Percentiles rank a stretch among this genome's conserved stretches.
phyloP scores from a whole-genome alignment of 257 asterid species.

The Forsythia suspensa region DNA sequence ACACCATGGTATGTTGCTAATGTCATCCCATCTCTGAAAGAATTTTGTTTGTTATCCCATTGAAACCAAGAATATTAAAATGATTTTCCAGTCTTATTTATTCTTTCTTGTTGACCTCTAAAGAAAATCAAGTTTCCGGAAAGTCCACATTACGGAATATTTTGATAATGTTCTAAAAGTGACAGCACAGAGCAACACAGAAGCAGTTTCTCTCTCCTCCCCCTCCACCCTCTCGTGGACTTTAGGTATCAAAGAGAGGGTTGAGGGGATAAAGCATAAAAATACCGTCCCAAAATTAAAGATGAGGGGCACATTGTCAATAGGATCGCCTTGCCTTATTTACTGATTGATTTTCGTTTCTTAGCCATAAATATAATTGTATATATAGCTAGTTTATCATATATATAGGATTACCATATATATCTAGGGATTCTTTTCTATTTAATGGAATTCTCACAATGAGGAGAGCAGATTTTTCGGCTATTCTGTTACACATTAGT shows the following conservation, averaged over 20 bases:
- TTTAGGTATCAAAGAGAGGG: no score
- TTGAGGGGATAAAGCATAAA: neutral
- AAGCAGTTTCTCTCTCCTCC: neutral
- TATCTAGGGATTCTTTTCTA: no score
- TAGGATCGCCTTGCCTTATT: no score
- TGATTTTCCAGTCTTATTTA: neutral
- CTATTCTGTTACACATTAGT: neutral
- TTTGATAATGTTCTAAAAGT: neutral
- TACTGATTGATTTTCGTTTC: no score
- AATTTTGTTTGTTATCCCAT: constrained; percentile 3
- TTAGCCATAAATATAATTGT: no score
- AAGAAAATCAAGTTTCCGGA: neutral
- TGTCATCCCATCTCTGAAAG: neutral
- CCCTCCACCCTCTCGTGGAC: neutral
- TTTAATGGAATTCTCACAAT: no score
- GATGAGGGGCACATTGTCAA: neutral
- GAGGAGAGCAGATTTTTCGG: no score
- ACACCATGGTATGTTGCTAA: constrained; percentile 66
- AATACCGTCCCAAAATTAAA: neutral
- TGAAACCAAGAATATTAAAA: neutral
- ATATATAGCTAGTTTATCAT: no score
- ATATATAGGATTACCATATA: no score
- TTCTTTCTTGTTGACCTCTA: constrained; percentile 4
- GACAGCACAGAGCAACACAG: neutral
- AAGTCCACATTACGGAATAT: neutral